Evolutionary conservation across 2,329 filamentous ascomycete genomes (phyloP), one percentile per base, ranked within the genome.

Genomic region (Trichoderma simmonsii): DNA sequence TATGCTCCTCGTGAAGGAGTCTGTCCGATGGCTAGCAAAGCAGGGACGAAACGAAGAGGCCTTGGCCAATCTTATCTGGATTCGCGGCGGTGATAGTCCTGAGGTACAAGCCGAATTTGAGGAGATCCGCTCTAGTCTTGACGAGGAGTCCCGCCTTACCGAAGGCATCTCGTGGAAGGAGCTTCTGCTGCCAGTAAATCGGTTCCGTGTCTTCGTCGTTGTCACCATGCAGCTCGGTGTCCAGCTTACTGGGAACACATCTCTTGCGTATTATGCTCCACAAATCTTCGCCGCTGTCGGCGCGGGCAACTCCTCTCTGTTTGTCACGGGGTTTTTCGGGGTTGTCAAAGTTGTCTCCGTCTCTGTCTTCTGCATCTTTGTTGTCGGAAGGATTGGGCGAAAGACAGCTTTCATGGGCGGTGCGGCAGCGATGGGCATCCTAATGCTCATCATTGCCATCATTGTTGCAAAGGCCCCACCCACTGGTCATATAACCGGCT

Each of bases 1-100:
- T 74, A 90, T 90, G 83, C 77, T 86, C 14, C 81, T 89, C 74
- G 89, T 87, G 81, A 86, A 87, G 57, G 88, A 90, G 76, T 89
- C 87, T 0, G 88, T 88, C 6, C 86, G 89, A 48, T 90, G 86
- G 85, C 82, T 90, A 2, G 88, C 88, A 9, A 85, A 86, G 71
- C 82, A 86, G 72, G 88, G 90, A 73, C 82, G 84, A 71, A 89
- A 87, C 83, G 88, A 90, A 57, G 83, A 85, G 26, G 80, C 78
- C 56, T 59, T 59, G 26, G 26, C 56, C 26, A 59, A 59, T 59
- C 56, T 59, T 59, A 59, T 59, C 26, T 59, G 56, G 56, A 30
- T 59, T 59, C 56, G 56, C 56, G 56, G 56, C 56, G 56, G 56
- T 59, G 26, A 59, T 59, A 59, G 56, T 30, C 26, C 56, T 11